Evolutionary conservation across 1,139 yeast species (phyloP).

Genomic region (Arxiozyma slooffiae): DNA sequence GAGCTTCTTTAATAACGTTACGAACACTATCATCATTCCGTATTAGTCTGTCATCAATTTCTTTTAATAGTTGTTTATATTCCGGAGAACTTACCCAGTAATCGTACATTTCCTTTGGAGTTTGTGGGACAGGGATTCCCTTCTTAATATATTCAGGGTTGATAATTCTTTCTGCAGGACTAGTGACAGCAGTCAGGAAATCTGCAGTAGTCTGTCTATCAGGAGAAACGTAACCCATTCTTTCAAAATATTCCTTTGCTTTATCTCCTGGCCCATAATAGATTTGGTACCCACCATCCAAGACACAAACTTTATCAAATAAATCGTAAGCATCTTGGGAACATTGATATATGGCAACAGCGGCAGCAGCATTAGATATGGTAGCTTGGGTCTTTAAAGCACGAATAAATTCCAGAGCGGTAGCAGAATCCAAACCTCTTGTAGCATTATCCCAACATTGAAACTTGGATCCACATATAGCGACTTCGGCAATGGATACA

Average conservation of each 20-base stretch:
- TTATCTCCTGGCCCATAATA: conserved; percentile 53
- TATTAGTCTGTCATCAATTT: conserved; percentile 34
- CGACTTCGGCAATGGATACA: conserved; percentile 34
- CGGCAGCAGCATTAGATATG: conserved; percentile 48
- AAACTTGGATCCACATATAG: conserved; percentile 56
- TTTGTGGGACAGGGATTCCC: conserved; percentile 58
- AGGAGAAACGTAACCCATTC: conserved; percentile 66
- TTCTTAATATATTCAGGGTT: conserved; percentile 27
- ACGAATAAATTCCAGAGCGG: conserved; percentile 65
- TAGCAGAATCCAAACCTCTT: conserved; percentile 67
- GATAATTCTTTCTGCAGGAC: conserved; percentile 58
- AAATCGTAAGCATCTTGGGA: conserved; percentile 21
- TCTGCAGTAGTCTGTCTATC: conserved; percentile 78
- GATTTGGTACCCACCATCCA: conserved; percentile 72
- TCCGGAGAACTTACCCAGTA: conserved; percentile 62
- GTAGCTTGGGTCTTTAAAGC: conserved; percentile 58
- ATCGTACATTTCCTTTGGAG: conserved; percentile 59
- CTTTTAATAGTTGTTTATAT: conserved; percentile 35
- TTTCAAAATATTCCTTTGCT: conserved; percentile 52
- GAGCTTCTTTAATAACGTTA: conserved; percentile 37
- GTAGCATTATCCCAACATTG: conserved; percentile 74
- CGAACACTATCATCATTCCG: conserved; percentile 14
- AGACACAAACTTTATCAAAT: conserved; percentile 34
- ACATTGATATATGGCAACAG: conserved; percentile 77
- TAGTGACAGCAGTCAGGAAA: conserved; percentile 67